Base-by-base conservation (phyloP, 1,139 yeast species). In the Waltiozyma sp. region DNA sequence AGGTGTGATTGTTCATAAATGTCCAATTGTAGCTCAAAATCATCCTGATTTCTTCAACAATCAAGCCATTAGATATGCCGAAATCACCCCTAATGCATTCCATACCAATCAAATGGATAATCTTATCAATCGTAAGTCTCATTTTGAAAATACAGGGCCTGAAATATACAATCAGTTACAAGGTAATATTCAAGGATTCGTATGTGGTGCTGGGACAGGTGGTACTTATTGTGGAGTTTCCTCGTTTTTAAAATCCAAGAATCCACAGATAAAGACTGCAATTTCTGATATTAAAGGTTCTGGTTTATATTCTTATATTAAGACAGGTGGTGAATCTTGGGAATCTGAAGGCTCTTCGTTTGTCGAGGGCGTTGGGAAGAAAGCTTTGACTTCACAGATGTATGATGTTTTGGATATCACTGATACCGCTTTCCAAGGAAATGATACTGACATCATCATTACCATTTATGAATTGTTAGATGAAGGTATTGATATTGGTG, bases 361-460 rank as follows among this genome's bases (percentile, higher is more conserved):
- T 37, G 50, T 52, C 15, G 57, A 53, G 37, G 57, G 57, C 9
- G 42, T 53, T 38, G 57, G 57, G 11, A 51, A 52, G 42, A 39
- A 47, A 36, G 49, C 45, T 19, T 40, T 49, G 8, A 49, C 54
- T 10, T 55, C 50, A 5, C 53, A 53, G 40, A 39, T 52, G 47
- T 15, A 33, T 6, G 55, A 48, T 33, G 43, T 43, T 2, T 38
- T 53, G 9, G 45, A 48, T 8, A 19, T 46, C 10, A 44, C 48
- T 9, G 51, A 50, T 42, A 49, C 46, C 2, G 48, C 51, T 1
- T 37, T 45, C 19, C 46, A 52, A 11, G 41, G 48, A 9, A 37
- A 44, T 11, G 57, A 53, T 19, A 40, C 39, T 2, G 54, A 51
- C 18, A 45, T 49, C 4, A 38, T 53, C 4, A 19, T 40, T 2